These are phyloP conservation scores for Macadamia integrifolia DNA, from an alignment of 164 flowering plant species.

Conservation along the genomic window DNA sequence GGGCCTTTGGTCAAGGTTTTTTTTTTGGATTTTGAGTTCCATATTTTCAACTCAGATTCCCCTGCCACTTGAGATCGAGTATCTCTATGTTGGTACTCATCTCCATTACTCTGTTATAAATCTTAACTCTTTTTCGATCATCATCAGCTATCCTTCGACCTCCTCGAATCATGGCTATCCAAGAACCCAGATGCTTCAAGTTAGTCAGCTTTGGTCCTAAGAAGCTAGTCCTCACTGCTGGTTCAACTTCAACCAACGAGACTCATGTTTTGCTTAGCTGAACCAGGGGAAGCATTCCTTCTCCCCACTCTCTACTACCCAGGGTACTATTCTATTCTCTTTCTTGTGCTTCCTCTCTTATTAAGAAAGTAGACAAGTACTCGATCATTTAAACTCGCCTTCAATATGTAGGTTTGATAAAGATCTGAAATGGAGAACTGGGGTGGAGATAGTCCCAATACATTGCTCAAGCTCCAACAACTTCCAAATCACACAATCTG, in stretches of 20 bases:
- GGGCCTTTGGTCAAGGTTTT: too few species aligned
- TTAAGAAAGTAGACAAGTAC: too few species aligned
- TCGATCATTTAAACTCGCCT: not conserved
- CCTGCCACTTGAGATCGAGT: too few species aligned
- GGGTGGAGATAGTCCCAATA: conserved; percentile 77
- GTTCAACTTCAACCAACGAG: conserved; percentile 49
- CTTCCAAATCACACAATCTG: conserved; percentile 54
- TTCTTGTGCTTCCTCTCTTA: not conserved
- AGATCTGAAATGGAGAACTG: conserved; percentile 92
- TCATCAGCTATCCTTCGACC: too few species aligned
- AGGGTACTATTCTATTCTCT: conserved; percentile 24
- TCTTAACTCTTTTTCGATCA: too few species aligned
- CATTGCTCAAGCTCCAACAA: conserved; percentile 61
- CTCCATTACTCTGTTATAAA: too few species aligned
- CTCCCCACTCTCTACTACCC: conserved; percentile 49
- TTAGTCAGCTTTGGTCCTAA: conserved; percentile 33
- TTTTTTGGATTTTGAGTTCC: too few species aligned
- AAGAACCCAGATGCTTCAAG: too few species aligned
- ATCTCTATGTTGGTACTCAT: too few species aligned
- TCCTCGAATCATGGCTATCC: too few species aligned
- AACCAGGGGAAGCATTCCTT: conserved; percentile 46
- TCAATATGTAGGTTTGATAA: conserved; percentile 63
- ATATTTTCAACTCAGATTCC: too few species aligned
- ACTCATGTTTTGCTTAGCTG: conserved; percentile 45
- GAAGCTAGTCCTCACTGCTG: conserved; percentile 49